A percentile compares a stretch with the other conserved stretches of the same genome.
Evolutionary conservation across 305 asterid genomes (phyloP).

Genomic region (Rubia tinctorum): DNA sequence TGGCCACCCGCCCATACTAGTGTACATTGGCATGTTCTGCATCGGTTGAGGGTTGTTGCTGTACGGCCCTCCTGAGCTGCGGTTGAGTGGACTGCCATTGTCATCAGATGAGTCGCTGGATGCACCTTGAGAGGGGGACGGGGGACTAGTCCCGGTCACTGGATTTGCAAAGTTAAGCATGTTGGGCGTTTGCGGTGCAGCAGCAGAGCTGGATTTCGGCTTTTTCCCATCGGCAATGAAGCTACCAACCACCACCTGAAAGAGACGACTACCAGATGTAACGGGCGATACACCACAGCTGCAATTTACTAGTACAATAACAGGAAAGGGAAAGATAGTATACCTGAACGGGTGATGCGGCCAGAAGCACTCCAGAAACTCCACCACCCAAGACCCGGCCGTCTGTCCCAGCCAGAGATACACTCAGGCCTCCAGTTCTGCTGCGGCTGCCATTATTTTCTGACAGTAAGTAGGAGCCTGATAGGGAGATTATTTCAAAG

Average conservation of each 20-base stretch:
- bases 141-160: conserved; percentile 36
- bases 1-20: conserved; percentile 61
- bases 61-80: conserved; percentile 34
- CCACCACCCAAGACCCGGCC: conserved; percentile 91
- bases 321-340: background rate
- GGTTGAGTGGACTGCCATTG: conserved; percentile 43
- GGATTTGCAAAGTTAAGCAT: conserved; percentile 56
- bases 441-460: conserved; percentile 50
- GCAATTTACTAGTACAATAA: background rate
- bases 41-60: conserved; percentile 35
- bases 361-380: conserved; percentile 75
- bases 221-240: conserved; percentile 76
- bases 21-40: conserved; percentile 51
- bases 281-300: background rate
- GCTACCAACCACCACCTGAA: conserved; percentile 86
- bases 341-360: conserved; percentile 93
- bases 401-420: conserved; percentile 77
- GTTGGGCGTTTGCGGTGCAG: conserved; percentile 37
- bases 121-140: conserved; percentile 65
- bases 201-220: conserved; percentile 33
- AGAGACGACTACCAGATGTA: background rate
- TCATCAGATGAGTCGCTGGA: conserved; percentile 73
- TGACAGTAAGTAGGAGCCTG: conserved; percentile 68
- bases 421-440: conserved; percentile 51
- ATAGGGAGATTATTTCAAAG: conserved; percentile 73